Evolutionary conservation across 108 stramenopile genomes (phyloP).

Genomic region (Cyclotella choctawhatcheeana): DNA sequence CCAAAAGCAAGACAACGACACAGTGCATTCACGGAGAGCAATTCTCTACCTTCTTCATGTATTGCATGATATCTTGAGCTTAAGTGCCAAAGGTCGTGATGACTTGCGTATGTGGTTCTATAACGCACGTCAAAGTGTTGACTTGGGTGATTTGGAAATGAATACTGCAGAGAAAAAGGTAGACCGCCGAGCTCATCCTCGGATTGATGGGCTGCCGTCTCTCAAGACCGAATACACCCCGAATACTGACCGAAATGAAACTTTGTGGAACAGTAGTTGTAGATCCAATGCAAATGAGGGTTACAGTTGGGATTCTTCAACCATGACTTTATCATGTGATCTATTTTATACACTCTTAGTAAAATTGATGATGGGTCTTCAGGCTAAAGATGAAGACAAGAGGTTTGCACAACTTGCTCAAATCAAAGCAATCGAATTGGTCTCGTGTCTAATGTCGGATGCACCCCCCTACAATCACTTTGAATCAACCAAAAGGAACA

Average conservation of each 20-base stretch:
- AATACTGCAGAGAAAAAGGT: background rate
- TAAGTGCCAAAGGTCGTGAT: conserved; percentile 43
- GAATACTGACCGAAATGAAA: conserved; percentile 11
- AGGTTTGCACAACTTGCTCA: conserved; percentile 16
- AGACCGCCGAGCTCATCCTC: conserved; percentile 16
- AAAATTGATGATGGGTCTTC: conserved; percentile 38
- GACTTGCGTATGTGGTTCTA: conserved; percentile 42
- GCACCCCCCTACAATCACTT: conserved; percentile 29
- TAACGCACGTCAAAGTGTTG: conserved; percentile 11
- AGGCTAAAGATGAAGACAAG: background rate
- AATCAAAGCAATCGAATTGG: conserved; percentile 39
- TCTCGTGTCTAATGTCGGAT: conserved; percentile 45
- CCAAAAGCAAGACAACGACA: background rate
- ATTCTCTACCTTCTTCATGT: conserved; percentile 33
- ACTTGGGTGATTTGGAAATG: background rate
- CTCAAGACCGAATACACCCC: background rate
- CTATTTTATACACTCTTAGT: conserved; percentile 41
- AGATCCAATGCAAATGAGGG: background rate
- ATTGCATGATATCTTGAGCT: conserved; percentile 24
- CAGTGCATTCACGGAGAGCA: conserved; percentile 26
- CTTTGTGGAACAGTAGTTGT: conserved; percentile 16
- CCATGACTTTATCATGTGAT: conserved; percentile 30
- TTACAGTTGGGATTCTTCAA: conserved; percentile 40
- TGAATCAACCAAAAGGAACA: conserved; percentile 6
- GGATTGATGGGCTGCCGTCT: conserved; percentile 38